A percentile compares a stretch with the other conserved stretches of the same genome.
phyloP scores from a whole-genome alignment of 805 yeast species.

The Deakozyma indianensis region DNA sequence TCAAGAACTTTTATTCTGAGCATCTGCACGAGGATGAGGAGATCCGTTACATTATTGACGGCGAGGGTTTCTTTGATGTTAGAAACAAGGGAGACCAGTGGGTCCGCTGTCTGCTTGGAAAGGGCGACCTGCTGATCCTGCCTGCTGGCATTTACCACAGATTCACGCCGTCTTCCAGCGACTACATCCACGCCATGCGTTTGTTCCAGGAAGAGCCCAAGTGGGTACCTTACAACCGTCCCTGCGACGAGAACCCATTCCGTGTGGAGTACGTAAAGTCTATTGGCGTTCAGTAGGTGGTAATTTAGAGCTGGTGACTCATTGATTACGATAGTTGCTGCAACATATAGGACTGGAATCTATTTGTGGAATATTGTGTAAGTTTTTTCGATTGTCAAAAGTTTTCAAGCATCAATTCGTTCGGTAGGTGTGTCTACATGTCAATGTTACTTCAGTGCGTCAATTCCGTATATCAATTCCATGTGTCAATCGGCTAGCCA shows the following conservation, averaged over 20 bases:
- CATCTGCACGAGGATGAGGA: slow-evolving; percentile 97
- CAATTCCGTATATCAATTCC: too few species aligned
- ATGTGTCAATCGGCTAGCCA: too few species aligned
- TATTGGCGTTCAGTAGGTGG: slow-evolving; percentile 7
- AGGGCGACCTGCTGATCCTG: slow-evolving; percentile 44
- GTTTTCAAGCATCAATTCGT: too few species aligned
- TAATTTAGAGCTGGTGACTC: too few species aligned
- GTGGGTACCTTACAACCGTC: slow-evolving; percentile 79
- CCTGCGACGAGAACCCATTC: slow-evolving; percentile 34
- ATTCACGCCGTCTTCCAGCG: slow-evolving; percentile 55
- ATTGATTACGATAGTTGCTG: too few species aligned
- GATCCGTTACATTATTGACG: slow-evolving; percentile 77
- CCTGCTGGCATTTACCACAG: slow-evolving; percentile 95
- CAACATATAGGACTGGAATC: too few species aligned
- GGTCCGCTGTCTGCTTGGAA: slow-evolving; percentile 56
- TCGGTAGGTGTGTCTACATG: too few species aligned
- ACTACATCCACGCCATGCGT: slow-evolving; percentile 63
- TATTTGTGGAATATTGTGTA: too few species aligned
- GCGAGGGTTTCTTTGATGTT: slow-evolving; percentile 86
- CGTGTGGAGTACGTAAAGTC: slow-evolving; percentile 32
- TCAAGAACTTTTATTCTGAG: slow-evolving; percentile 60
- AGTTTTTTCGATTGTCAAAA: too few species aligned
- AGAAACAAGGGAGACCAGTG: slow-evolving; percentile 50
- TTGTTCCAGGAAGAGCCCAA: slow-evolving; percentile 90
- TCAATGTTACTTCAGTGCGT: too few species aligned